Conservation (phyloP, 106 monocot species). For the Phalaenopsis aphrodite region DNA sequence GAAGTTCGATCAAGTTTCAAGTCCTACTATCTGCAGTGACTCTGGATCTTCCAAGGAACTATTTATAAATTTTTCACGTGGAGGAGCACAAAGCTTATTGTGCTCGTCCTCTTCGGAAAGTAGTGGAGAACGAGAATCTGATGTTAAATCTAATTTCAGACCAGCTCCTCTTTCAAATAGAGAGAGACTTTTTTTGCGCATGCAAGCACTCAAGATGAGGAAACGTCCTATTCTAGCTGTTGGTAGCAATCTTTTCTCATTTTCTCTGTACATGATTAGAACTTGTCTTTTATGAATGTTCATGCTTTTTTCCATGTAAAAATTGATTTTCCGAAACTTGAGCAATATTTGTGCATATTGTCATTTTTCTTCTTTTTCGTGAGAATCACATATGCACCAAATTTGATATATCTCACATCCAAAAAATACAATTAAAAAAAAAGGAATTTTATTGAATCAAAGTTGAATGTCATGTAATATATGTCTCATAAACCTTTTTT, state of each 20-base stretch:
- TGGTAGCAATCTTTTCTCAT: slow-evolving; percentile 39
- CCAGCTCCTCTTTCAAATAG: slow-evolving; percentile 60
- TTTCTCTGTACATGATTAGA: neutral
- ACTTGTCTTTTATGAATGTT: neutral
- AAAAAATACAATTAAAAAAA: too few species aligned
- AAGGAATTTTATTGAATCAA: too few species aligned
- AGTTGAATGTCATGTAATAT: too few species aligned
- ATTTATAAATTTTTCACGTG: slow-evolving; percentile 12
- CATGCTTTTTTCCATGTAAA: neutral
- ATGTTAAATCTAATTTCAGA: slow-evolving; percentile 27
- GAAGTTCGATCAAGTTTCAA: slow-evolving; percentile 9
- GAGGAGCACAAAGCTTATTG: neutral
- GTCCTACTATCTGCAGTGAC: slow-evolving; percentile 13
- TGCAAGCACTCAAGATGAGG: slow-evolving; percentile 85
- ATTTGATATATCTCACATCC: too few species aligned
- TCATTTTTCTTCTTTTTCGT: neutral
- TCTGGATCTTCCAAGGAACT: slow-evolving; percentile 11
- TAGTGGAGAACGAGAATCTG: slow-evolving; percentile 10
- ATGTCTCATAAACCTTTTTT: too few species aligned
- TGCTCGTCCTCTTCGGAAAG: slow-evolving; percentile 7
- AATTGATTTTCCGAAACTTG: neutral
- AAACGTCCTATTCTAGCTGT: slow-evolving; percentile 79
- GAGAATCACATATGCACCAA: too few species aligned
- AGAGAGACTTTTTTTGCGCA: slow-evolving; percentile 84
- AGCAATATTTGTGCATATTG: neutral